Evolutionary conservation across 192 early-diverging fungal species (phyloP).

Genomic region (Linnemannia zychae): DNA sequence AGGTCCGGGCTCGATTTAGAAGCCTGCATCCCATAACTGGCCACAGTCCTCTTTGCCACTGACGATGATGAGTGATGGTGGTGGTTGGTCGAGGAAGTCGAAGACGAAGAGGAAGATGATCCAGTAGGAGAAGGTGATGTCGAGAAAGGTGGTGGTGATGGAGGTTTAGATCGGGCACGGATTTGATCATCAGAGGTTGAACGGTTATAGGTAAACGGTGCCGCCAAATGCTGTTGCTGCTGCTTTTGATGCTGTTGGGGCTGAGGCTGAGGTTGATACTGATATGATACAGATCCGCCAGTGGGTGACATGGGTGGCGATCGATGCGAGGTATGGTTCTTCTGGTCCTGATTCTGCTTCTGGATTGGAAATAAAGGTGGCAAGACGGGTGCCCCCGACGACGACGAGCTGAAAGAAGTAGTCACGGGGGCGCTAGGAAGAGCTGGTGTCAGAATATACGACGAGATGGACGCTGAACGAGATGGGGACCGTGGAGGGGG

Average conservation of each 20-base stretch:
- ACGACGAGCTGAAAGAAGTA: neutral
- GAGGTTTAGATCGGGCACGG: neutral
- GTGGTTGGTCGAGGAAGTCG: neutral
- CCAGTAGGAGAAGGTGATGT: neutral
- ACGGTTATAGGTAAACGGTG: neutral
- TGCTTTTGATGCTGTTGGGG: neutral
- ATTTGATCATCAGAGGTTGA: slow-evolving; percentile 11
- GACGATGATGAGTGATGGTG: neutral
- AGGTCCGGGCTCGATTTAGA: slow-evolving; percentile 12
- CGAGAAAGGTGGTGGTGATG: neutral
- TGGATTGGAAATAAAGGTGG: slow-evolving; percentile 12
- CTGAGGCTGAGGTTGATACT: neutral
- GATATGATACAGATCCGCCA: neutral
- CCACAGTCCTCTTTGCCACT: neutral
- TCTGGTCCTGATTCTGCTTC: neutral
- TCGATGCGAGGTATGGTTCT: neutral
- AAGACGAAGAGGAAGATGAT: neutral
- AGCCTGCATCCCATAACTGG: neutral
- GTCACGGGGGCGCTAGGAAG: neutral
- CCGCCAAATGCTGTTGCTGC: neutral
- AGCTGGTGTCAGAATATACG: neutral
- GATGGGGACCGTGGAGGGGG: neutral
- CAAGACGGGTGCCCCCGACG: neutral
- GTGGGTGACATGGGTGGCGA: neutral
- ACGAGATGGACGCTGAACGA: neutral